Evolutionary conservation across 306 rosid genomes (phyloP), one percentile per base, ranked within the genome.

Genomic region (Cicer yamashitae): DNA sequence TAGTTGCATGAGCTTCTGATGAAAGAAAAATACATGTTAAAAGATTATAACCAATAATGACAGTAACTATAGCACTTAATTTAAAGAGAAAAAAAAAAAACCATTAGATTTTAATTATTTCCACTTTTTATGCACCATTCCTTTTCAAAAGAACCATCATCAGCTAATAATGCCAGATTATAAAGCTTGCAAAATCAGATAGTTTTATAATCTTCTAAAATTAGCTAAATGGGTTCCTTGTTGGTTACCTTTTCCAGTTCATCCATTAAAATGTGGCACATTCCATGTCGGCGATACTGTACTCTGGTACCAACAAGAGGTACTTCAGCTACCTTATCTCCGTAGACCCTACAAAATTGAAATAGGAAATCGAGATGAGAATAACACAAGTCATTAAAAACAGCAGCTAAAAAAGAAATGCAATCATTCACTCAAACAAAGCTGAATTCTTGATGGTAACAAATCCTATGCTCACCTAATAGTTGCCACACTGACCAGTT

Each of bases 231-330:
- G 48, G 7, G 65, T 57, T 69, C 64, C 11, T 25, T 51, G 53
- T 15, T 18, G 11, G 7, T 75, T 78, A 94, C 97, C 98, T 85
- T 88, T 78, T 90, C 98, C 76, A 94, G 93, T 83, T 87, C 93
- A 79, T 86, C 71, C 87, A 94, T 90, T 81, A 94, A 79, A 61
- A 85, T 56, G 74, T 79, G 94, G 74, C 97, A 94, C 98, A 91
- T 91, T 83, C 97, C 98, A 20, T 22, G 93, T 63, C 91, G 93
- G 11, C 98, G 96, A 79, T 86, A 86, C 58, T 74, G 96, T 63
- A 86, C 80, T 72, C 96, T 82, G 68, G 97, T 91, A 34, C 89
- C 97, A 57, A 91, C 84, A 66, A 94, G 93, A 58, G 96, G 97
- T 44, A 94, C 53, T 85, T 94, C 98, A 14, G 97, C 98, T 71